phyloP scores from a whole-genome alignment of 768 basidiomycete genomes.

The Mycena belliarum region DNA sequence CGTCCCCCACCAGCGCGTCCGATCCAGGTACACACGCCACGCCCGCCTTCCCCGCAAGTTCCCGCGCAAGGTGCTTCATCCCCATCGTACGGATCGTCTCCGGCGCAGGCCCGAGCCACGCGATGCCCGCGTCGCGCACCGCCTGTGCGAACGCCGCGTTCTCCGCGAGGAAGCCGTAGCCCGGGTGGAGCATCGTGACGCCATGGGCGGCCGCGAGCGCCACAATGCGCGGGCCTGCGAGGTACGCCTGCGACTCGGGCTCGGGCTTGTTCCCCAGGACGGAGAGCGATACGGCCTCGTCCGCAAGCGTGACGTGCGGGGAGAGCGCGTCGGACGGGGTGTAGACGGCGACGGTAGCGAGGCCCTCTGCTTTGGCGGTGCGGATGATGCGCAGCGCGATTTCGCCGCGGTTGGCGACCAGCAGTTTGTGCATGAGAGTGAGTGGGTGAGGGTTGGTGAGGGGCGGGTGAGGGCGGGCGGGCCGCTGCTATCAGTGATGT shows the following conservation, averaged over 20 bases:
- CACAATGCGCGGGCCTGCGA: slow-evolving; percentile 39
- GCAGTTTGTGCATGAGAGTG: slow-evolving; percentile 43
- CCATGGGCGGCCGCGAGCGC: slow-evolving; percentile 39
- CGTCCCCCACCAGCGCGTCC: slow-evolving; percentile 40
- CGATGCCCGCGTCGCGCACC: slow-evolving; percentile 49
- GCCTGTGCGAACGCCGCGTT: slow-evolving; percentile 54
- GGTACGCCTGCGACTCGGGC: slow-evolving; percentile 48
- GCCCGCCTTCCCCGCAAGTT: slow-evolving; percentile 44
- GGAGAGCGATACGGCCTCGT: slow-evolving; percentile 39
- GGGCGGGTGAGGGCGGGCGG: not conserved
- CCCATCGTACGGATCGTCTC: slow-evolving; percentile 57
- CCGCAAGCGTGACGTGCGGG: slow-evolving; percentile 58
- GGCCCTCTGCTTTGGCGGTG: slow-evolving; percentile 51
- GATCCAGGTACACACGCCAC: slow-evolving; percentile 62
- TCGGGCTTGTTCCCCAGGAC: not conserved
- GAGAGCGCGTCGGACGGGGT: slow-evolving; percentile 57
- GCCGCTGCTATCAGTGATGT: too few relatives aligned
- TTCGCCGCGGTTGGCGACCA: slow-evolving; percentile 74
- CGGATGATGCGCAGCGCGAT: slow-evolving; percentile 66
- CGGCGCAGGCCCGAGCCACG: slow-evolving; percentile 59
- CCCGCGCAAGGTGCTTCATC: slow-evolving; percentile 59
- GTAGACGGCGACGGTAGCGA: slow-evolving; percentile 61
- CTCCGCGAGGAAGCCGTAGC: slow-evolving; percentile 69
- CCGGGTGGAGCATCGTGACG: slow-evolving; percentile 60
- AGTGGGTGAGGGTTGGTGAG: slow-evolving; percentile 14